A percentile compares a stretch with the other conserved stretches of the same genome.
Conservation (phyloP, 495 filamentous ascomycete species). For the Xylaria flabelliformis region DNA sequence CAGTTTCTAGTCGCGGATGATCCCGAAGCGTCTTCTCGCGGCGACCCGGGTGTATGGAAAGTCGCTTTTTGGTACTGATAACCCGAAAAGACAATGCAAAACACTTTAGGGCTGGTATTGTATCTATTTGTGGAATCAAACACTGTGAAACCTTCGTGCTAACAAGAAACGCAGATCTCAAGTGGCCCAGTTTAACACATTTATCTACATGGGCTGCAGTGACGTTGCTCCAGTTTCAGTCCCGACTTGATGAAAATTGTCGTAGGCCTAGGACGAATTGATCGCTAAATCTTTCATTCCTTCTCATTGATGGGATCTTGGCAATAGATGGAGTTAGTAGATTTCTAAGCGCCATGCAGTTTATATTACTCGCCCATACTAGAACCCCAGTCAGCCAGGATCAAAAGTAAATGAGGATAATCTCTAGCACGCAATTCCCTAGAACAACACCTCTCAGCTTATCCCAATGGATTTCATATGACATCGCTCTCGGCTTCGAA, state of each 20-base stretch:
- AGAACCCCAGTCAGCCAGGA: constrained; percentile 18
- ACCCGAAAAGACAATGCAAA: neutral
- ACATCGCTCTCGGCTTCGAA: neutral
- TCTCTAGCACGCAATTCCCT: neutral
- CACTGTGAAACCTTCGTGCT: constrained; percentile 30
- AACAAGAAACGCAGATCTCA: constrained; percentile 23
- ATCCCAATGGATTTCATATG: neutral
- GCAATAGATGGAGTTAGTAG: constrained; percentile 11
- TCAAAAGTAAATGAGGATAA: constrained; percentile 8
- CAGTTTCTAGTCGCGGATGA: neutral
- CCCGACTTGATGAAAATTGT: neutral
- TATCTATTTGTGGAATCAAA: constrained; percentile 17
- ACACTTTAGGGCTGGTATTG: constrained; percentile 5
- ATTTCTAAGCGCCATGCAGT: constrained; percentile 5
- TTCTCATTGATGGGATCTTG: neutral
- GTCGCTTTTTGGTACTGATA: neutral
- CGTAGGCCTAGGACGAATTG: neutral
- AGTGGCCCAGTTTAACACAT: neutral
- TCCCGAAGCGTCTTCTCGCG: neutral
- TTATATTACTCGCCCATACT: neutral
- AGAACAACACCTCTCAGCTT: neutral
- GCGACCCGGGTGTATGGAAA: constrained; percentile 14
- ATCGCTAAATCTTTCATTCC: neutral
- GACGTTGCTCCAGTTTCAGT: neutral
- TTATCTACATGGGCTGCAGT: neutral